Conservation (phyloP, 371 early-diverging fungal genomes). For the Cokeromyces recurvatus region DNA sequence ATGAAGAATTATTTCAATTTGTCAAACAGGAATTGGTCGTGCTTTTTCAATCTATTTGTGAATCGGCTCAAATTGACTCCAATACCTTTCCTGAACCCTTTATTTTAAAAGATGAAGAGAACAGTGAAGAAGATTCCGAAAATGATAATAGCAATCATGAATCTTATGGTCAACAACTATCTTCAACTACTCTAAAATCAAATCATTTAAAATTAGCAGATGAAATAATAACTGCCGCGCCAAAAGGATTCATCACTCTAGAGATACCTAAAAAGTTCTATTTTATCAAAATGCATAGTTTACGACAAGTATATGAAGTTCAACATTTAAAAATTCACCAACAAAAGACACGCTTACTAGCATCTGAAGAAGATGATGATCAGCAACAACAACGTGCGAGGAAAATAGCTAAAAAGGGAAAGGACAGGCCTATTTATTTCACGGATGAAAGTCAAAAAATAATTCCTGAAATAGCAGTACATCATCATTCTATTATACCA, state of each 20-base stretch:
- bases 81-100: constrained; percentile 9
- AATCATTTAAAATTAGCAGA: not conserved
- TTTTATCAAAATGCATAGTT: constrained; percentile 33
- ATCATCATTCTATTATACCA: no score
- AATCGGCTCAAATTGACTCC: constrained; percentile 35
- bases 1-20: constrained; percentile 33
- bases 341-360: constrained; percentile 7
- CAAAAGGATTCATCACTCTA: constrained; percentile 31
- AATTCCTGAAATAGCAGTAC: no score
- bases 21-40: constrained; percentile 26
- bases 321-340: constrained; percentile 20
- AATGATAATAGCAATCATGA: not conserved
- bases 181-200: not conserved
- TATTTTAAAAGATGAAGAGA: not conserved
- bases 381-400: no score
- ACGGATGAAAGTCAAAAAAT: no score
- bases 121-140: not conserved
- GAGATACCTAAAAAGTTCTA: constrained; percentile 29
- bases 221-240: constrained; percentile 6
- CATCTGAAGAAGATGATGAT: not conserved
- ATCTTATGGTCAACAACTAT: not conserved
- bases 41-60: constrained; percentile 31
- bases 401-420: no score
- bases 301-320: constrained; percentile 22
- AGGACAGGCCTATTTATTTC: no score